Conservation (phyloP, 371 early-diverging fungal species). For the Choanephora cucurbitarum region DNA sequence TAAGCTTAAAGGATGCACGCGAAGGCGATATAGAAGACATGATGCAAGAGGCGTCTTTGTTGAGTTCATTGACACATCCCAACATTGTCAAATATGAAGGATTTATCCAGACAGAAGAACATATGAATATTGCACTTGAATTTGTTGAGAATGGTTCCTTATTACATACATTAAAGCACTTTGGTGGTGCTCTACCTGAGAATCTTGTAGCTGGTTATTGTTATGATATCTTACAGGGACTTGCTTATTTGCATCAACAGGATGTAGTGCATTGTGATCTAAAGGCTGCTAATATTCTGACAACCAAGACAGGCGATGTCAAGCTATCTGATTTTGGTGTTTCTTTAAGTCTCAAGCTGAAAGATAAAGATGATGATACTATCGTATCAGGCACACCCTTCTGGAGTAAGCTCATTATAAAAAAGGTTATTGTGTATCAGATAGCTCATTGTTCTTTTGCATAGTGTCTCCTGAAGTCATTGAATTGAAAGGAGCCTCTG, state of each 20-base stretch:
- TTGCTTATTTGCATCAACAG: slow-evolving; percentile 90
- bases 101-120: slow-evolving; percentile 72
- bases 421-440: too few species aligned
- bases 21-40: slow-evolving; percentile 32
- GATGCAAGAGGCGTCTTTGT: slow-evolving; percentile 68
- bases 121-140: slow-evolving; percentile 88
- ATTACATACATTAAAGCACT: slow-evolving; percentile 83
- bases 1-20: slow-evolving; percentile 63
- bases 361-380: slow-evolving; percentile 60
- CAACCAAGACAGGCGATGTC: slow-evolving; percentile 91
- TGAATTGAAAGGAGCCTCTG: slow-evolving; percentile 77
- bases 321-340: slow-evolving; percentile 97
- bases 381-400: slow-evolving; percentile 89
- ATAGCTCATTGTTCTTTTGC: slow-evolving; percentile 20
- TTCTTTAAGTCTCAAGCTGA: slow-evolving; percentile 77
- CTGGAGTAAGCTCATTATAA: too few species aligned
- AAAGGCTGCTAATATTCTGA: slow-evolving; percentile 95
- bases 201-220: slow-evolving; percentile 88
- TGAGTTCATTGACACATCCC: slow-evolving; percentile 73
- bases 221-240: slow-evolving; percentile 85
- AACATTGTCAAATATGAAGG: slow-evolving; percentile 91
- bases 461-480: slow-evolving; percentile 96
- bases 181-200: slow-evolving; percentile 88
- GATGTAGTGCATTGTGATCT: slow-evolving; percentile 94
- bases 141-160: slow-evolving; percentile 96